Evolutionary conservation across 2,329 filamentous ascomycete species (phyloP), one percentile per base, ranked within the genome.

Genomic region (Fusarium cyanostomum): DNA sequence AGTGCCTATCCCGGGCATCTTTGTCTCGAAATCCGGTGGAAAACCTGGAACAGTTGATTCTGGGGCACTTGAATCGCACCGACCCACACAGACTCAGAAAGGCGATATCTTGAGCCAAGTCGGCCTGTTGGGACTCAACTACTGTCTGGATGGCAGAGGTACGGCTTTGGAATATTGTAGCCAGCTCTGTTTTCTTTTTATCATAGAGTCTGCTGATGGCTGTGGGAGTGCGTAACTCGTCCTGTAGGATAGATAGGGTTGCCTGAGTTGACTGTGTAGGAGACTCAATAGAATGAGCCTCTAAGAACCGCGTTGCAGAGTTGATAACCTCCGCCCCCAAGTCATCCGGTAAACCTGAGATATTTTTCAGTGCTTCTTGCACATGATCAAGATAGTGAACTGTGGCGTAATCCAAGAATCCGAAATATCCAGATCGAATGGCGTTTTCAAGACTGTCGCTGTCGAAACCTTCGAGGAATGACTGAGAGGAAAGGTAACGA

Each of bases 1-100:
- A 0, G 1, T 59, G 56, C 0, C 1, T 0, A 0, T 42, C 3
- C 0, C 50, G 39, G 0, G 28, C 7, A 1, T 1, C 0, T 2
- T 31, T 2, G 1, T 0, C 13, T 0, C 3, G 0, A 1, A 1
- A 53, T 0, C 56, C 56, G 0, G 12, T 6, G 8, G 18, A 0
- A 8, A 59, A 59, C 18, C 15, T 46, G 0, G 5, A 11, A 0
- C 56, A 59, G 0, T 1, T 2, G 0, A 59, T 1, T 8, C 10
- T 53, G 0, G 41, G 9, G 1, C 55, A 59, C 7, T 43, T 59
- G 8, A 46, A 9, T 0, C 56, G 30, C 0, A 9, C 0, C 0
- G 26, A 34, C 0, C 56, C 55, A 1, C 30, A 42, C 0, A 9
- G 35, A 4, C 0, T 2, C 1, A 0, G 24, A 8, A 0, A n/a